Evolutionary conservation across 768 basidiomycete genomes (phyloP).

Genomic region (Boletus pseudo-olivaceus): DNA sequence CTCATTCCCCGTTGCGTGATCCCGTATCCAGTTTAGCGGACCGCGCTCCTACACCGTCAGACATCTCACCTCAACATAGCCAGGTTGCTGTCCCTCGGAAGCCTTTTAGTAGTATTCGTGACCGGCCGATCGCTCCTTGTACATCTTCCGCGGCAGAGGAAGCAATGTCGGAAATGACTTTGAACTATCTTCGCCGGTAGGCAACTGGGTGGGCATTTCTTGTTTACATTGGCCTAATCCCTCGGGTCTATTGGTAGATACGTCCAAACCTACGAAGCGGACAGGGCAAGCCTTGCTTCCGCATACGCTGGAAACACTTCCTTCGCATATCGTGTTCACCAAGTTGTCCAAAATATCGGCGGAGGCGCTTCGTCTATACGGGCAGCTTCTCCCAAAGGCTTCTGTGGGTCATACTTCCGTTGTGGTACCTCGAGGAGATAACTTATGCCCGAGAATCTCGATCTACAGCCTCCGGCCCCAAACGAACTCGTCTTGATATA

Average conservation of each 20-base stretch:
- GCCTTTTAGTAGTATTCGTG: not conserved
- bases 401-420: slow-evolving; percentile 15
- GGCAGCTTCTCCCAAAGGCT: slow-evolving; percentile 1
- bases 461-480: slow-evolving; percentile 16
- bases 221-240: slow-evolving; percentile 1
- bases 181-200: slow-evolving; percentile 29
- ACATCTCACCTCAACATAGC: not conserved
- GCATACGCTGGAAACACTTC: slow-evolving; percentile 30
- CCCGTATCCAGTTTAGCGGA: not conserved
- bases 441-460: not conserved
- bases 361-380: not conserved
- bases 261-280: slow-evolving; percentile 29
- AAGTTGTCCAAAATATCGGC: not conserved
- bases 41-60: not conserved
- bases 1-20: not conserved
- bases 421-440: not conserved
- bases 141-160: slow-evolving; percentile 16
- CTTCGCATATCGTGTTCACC: slow-evolving; percentile 29
- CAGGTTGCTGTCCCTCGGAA: not conserved
- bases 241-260: slow-evolving; percentile 20
- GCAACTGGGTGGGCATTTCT: slow-evolving; percentile 2
- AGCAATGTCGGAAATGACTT: slow-evolving; percentile 28
- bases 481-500: slow-evolving; percentile 27
- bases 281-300: slow-evolving; percentile 32
- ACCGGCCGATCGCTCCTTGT: not conserved